phyloP scores from a whole-genome alignment of 2,329 filamentous ascomycete genomes.

The Aspergillus sp. region DNA sequence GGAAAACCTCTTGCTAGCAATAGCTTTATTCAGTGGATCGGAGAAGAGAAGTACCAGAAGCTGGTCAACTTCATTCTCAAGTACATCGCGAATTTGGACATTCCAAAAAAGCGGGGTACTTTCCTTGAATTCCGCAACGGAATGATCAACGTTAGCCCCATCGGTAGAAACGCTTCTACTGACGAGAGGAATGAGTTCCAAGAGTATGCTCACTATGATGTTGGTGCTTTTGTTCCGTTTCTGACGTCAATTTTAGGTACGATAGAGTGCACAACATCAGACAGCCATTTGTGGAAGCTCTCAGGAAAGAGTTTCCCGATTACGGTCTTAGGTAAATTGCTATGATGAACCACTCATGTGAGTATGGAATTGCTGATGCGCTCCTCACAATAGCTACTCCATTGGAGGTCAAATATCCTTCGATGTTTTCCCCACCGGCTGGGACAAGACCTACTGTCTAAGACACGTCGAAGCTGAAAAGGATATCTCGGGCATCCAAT shows the following conservation, averaged over 20 bases:
- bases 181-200: slow-evolving; percentile 82
- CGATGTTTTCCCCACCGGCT: slow-evolving; percentile 93
- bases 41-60: slow-evolving; percentile 72
- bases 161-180: slow-evolving; percentile 75
- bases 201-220: slow-evolving; percentile 38
- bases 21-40: slow-evolving; percentile 89
- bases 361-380: background rate
- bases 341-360: background rate
- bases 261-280: slow-evolving; percentile 77
- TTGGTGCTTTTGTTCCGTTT: background rate
- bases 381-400: slow-evolving; percentile 63
- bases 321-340: slow-evolving; percentile 76
- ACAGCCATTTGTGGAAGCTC: slow-evolving; percentile 69
- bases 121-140: slow-evolving; percentile 67
- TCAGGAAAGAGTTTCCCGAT: slow-evolving; percentile 80
- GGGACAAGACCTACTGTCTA: slow-evolving; percentile 99
- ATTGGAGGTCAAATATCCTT: slow-evolving; percentile 98
- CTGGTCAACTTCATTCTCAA: slow-evolving; percentile 59
- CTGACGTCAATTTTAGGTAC: slow-evolving; percentile 48
- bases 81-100: slow-evolving; percentile 61
- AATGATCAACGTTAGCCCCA: slow-evolving; percentile 65
- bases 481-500: slow-evolving; percentile 62
- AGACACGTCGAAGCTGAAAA: slow-evolving; percentile 81
- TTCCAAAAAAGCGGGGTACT: slow-evolving; percentile 65
- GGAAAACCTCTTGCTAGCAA: slow-evolving; percentile 73